Conservation (phyloP, 202 grass and related monocot species). For the Panicum hallii region DNA sequence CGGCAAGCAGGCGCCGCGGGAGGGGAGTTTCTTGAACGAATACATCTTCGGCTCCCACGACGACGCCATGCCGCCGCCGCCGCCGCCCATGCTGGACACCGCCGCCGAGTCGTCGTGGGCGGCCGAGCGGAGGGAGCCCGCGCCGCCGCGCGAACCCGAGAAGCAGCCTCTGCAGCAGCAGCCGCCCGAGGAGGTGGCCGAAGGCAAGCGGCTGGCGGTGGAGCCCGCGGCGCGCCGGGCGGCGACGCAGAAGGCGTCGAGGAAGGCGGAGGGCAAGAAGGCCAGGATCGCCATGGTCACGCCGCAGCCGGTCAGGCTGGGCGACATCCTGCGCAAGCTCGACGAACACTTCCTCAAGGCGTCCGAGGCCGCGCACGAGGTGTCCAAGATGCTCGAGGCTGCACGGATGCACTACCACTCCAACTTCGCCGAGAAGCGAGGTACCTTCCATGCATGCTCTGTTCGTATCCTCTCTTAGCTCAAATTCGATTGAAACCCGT, state of each 20-base stretch:
- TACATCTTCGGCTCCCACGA: conserved; percentile 28
- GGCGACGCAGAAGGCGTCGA: conserved; percentile 40
- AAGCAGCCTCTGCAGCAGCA: conserved; percentile 17
- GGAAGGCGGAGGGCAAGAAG: conserved; percentile 56
- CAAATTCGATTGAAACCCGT: not conserved
- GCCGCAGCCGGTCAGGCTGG: conserved; percentile 43
- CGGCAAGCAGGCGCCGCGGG: not conserved
- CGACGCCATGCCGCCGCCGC: conserved; percentile 32
- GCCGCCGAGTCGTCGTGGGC: conserved; percentile 20
- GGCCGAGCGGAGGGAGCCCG: conserved; percentile 30
- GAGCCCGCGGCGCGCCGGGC: not conserved
- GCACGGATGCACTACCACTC: conserved; percentile 94
- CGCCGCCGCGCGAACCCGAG: conserved; percentile 1
- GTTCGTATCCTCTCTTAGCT: not conserved
- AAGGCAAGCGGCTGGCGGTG: conserved; percentile 38
- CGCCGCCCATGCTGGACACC: conserved; percentile 40
- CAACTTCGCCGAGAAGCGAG: conserved; percentile 81
- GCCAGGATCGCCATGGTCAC: conserved; percentile 34
- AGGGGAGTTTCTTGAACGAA: not conserved
- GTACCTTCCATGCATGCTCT: conserved; percentile 42
- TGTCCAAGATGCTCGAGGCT: conserved; percentile 90
- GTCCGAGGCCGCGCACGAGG: conserved; percentile 74
- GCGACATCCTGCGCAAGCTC: conserved; percentile 62
- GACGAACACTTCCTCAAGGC: conserved; percentile 80
- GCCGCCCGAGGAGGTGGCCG: conserved; percentile 29